phyloP scores from a whole-genome alignment of 345 rosid genomes.

The Brassica carinata region DNA sequence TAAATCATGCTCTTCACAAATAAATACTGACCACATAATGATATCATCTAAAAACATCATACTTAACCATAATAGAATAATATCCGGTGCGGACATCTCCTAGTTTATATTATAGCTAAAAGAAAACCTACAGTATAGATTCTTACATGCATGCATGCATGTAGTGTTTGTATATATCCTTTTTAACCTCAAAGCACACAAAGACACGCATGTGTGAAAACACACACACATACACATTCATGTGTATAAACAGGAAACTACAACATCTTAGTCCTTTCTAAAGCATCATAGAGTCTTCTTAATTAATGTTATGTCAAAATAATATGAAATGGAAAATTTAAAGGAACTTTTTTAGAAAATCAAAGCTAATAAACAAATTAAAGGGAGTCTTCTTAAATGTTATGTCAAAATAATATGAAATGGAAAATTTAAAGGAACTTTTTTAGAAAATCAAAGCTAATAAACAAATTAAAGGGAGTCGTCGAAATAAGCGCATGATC shows the following conservation, averaged over 20 bases:
- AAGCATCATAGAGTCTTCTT: neutral
- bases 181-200: neutral
- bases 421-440: neutral
- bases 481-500: constrained; percentile 5
- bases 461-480: neutral
- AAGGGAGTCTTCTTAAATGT: neutral
- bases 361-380: neutral
- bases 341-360: neutral
- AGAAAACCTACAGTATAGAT: too few relatives aligned
- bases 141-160: neutral
- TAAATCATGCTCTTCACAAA: too few relatives aligned
- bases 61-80: too few relatives aligned
- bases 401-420: neutral
- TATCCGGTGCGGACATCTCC: too few relatives aligned
- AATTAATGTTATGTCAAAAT: neutral
- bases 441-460: neutral
- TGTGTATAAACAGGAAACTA: neutral
- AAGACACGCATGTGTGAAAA: constrained; percentile 2
- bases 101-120: too few relatives aligned
- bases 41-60: too few relatives aligned
- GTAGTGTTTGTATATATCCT: neutral
- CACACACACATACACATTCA: neutral
- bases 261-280: constrained; percentile 1
- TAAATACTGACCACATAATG: too few relatives aligned
- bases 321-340: neutral